A percentile compares a stretch with the other conserved stretches of the same genome.
These are phyloP conservation scores for Epichloe bromicola DNA, from an alignment of 2,329 filamentous ascomycete species.

Conservation along the genomic window DNA sequence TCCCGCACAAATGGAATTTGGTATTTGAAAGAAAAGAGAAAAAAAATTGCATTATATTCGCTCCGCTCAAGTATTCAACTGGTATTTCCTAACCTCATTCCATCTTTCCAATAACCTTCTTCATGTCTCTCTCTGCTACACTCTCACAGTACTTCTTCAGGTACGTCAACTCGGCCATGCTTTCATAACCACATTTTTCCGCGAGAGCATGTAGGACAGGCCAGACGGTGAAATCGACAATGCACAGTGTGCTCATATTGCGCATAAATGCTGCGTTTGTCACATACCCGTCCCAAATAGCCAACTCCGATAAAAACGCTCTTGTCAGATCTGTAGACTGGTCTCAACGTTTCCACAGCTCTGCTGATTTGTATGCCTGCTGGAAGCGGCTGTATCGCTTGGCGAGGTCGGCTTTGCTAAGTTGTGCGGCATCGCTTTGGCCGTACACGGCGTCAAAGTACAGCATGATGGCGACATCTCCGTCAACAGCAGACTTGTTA, in stretches of 20 bases:
- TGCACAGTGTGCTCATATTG: not conserved
- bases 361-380: conserved; percentile 21
- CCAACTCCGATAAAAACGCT: conserved; percentile 20
- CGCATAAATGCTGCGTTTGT: not conserved
- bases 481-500: conserved; percentile 31
- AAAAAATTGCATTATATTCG: not conserved
- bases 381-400: conserved; percentile 29
- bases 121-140: conserved; percentile 12
- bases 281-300: conserved; percentile 27
- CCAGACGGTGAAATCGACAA: conserved; percentile 43
- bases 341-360: conserved; percentile 7
- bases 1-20: too few relatives aligned
- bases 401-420: conserved; percentile 20
- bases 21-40: too few relatives aligned
- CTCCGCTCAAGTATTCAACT: not conserved
- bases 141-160: conserved; percentile 27
- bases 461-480: conserved; percentile 40
- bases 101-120: conserved; percentile 12
- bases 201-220: conserved; percentile 38
- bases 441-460: conserved; percentile 47
- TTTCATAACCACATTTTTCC: conserved; percentile 18
- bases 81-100: not conserved
- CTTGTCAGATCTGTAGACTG: conserved; percentile 4
- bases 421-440: conserved; percentile 11
- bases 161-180: conserved; percentile 16